Base-by-base conservation (phyloP, 2,329 filamentous ascomycete genomes). In the Parastagonospora avenae region DNA sequence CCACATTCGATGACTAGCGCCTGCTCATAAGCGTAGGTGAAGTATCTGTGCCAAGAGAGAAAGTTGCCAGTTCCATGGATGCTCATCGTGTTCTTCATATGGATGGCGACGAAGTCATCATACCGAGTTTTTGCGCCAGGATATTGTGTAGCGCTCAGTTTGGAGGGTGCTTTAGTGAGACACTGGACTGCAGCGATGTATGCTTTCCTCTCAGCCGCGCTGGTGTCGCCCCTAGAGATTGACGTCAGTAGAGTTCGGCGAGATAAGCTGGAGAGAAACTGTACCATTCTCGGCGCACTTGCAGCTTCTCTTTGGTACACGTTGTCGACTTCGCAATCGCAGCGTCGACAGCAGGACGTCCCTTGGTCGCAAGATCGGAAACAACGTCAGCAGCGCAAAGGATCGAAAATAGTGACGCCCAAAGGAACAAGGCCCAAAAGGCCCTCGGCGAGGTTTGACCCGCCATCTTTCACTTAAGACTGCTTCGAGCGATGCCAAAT, bases 41-140 rank as follows among this genome's bases (percentile, higher is more conserved):
- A 77, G 62, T 77, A 76, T 29, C 76, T 64, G 55, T 79, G 76
- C 76, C 76, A 78, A 31, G 60, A 63, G 9, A 74, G 52, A 47
- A 74, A 74, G 49, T 68, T 74, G 0, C 69, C 71, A 5, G 70
- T 74, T 5, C 59, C 62, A 33, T 74, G 71, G 32, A 74, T 72
- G 29, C 40, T 50, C 12, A 69, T 39, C 3, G 72, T 66, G 35
- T 73, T 67, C 46, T 74, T 74, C 28, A 74, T 74, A 46, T 74
- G 71, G 11, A 68, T 52, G 5, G 58, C 69, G 24, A 74, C 65
- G 36, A 74, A 74, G 54, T 74, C 71, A 42, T 75, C 73, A 33
- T 68, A 73, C 1, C 71, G 63, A 14, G 60, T 64, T 32, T 63
- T 65, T 9, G 65, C 70, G 12, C 72, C 73, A 1, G 72, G 70